Percentiles rank a stretch among this genome's conserved stretches.
These are phyloP conservation scores for Cryptosporidium tyzzeri DNA, from an alignment of 169 alveolate genomes.

Conservation along the genomic window DNA sequence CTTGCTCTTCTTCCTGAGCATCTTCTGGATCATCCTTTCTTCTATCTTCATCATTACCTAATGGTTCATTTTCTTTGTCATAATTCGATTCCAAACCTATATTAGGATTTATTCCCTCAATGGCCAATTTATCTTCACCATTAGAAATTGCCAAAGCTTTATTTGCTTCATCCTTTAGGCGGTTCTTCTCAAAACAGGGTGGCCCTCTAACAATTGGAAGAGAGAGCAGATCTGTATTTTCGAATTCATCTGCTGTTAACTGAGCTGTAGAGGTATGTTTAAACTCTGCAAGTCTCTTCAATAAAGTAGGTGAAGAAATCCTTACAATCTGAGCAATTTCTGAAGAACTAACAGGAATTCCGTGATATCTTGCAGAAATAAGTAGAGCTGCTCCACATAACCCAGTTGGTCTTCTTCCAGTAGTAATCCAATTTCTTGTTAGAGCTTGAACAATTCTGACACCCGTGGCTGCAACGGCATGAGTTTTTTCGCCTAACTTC, in stretches of 20 bases:
- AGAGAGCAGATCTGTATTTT: conserved; percentile 85
- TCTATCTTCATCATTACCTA: conserved; percentile 77
- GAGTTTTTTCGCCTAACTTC: conserved; percentile 92
- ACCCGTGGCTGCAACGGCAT: conserved; percentile 94
- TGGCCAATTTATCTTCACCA: conserved; percentile 71
- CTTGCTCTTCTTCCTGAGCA: conserved; percentile 68
- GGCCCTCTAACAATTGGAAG: conserved; percentile 87
- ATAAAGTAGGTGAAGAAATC: conserved; percentile 94
- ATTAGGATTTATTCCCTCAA: conserved; percentile 17
- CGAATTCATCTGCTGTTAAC: conserved; percentile 92
- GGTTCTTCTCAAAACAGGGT: conserved; percentile 83
- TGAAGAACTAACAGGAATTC: conserved; percentile 87
- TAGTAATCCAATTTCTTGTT: conserved; percentile 97
- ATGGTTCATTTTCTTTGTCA: conserved; percentile 58
- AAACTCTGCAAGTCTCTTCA: conserved; percentile 95
- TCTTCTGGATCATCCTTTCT: conserved; percentile 73
- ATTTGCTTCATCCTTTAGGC: conserved; percentile 74
- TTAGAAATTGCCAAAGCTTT: conserved; percentile 76
- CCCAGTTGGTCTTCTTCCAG: conserved; percentile 99
- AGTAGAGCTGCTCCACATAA: conserved; percentile 99
- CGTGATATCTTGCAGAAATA: conserved; percentile 97
- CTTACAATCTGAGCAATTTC: conserved; percentile 93
- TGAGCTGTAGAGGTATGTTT: conserved; percentile 92
- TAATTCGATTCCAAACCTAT: conserved; percentile 37
- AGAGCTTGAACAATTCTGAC: conserved; percentile 95